Evolutionary conservation across 2,329 filamentous ascomycete species (phyloP), one percentile per base, ranked within the genome.

Genomic region (Sarocladium brachiariae): DNA sequence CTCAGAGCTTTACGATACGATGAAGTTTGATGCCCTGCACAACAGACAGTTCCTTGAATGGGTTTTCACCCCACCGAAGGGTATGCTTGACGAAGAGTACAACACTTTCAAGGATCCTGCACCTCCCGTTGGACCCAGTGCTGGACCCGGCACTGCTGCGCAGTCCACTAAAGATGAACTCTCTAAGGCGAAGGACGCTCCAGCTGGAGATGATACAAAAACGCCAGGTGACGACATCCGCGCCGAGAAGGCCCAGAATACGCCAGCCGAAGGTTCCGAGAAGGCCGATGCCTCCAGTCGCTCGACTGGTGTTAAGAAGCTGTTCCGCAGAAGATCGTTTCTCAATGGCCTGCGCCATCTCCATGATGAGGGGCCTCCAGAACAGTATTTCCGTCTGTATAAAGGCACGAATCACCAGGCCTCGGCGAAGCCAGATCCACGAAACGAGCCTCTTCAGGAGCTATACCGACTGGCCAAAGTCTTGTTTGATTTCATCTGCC

Each of bases 21-120:
- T 99, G 93, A 99, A 99, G 68, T 99, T 97, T 57, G 93, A 99
- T 65, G 93, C 93, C 1, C 76, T 99, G 13, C 95, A 99, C 69
- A 99, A 99, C 63, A 84, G 93, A 2, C 89, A 90, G 55, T 99
- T 99, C 61, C 73, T 99, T 3, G 93, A 99, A 66, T 97, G 93
- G 89, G 86, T 96, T 0, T 99, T 99, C 59, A 95, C 90, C 14
- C 93, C 93, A 2, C 84, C 88, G 30, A 84, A 82, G 60, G 77
- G 76, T 52, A 88, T 95, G 69, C 72, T 92, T 10, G 86, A 87
- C 50, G 87, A 92, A 49, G 83, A 87, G 56, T 75, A 77, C 54
- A 73, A 66, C 45, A 72, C 66, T 55, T 24, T 30, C 3, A 69
- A 61, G 27, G 66, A 68, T 34, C 53, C 53, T 16, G 51, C 58